These are phyloP conservation scores for Solanum sitiens DNA, from an alignment of 257 asterid species.

Conservation along the genomic window DNA sequence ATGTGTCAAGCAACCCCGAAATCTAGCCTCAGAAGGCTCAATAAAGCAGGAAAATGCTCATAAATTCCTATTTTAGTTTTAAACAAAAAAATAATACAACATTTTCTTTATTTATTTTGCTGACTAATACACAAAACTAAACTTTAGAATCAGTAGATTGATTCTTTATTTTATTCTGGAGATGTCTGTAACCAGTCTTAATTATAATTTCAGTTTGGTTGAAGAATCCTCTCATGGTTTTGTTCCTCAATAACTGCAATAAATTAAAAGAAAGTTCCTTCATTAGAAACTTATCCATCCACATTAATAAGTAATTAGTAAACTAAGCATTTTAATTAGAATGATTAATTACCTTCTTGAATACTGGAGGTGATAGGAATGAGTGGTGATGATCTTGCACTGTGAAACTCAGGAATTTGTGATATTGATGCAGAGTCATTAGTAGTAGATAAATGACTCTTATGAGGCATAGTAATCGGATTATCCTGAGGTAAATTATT, in stretches of 20 bases:
- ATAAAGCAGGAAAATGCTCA: neutral
- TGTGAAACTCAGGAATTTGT: slow-evolving; percentile 1
- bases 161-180: neutral
- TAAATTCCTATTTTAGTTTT: neutral
- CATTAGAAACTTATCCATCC: neutral
- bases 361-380: slow-evolving; percentile 35
- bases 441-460: neutral
- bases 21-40: neutral
- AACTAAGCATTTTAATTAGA: neutral
- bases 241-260: slow-evolving; percentile 56
- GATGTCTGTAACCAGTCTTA: neutral
- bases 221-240: slow-evolving; percentile 68
- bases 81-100: neutral
- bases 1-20: neutral
- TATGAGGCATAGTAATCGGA: neutral
- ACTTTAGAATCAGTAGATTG: neutral
- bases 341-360: slow-evolving; percentile 37
- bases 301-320: neutral
- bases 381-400: slow-evolving; percentile 27
- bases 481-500: neutral
- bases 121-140: neutral
- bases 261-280: neutral
- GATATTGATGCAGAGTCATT: slow-evolving; percentile 13
- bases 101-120: neutral
- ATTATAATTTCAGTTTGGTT: slow-evolving; percentile 52